Conservation (phyloP, 768 basidiomycete genomes). For the Rhodotorula babjevae region DNA sequence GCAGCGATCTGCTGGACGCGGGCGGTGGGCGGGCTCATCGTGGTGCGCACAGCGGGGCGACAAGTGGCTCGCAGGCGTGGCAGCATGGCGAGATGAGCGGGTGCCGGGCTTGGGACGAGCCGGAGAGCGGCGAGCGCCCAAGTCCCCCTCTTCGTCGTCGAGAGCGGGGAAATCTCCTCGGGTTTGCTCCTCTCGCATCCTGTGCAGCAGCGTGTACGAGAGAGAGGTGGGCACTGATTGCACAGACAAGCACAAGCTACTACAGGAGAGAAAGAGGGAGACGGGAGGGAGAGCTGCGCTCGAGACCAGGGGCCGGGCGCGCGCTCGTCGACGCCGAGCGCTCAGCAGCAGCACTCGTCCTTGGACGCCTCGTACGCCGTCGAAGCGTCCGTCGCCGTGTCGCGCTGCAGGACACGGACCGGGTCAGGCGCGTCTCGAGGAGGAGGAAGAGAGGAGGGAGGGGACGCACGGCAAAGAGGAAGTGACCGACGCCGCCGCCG, state of each 20-base stretch:
- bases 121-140: background rate
- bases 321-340: too few species aligned
- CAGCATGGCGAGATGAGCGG: background rate
- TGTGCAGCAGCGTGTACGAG: too few species aligned
- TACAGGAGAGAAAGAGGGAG: background rate
- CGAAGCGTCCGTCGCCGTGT: constrained; percentile 6
- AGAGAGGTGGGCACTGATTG: too few species aligned
- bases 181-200: too few species aligned
- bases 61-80: background rate
- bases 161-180: too few species aligned
- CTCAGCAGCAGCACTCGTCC: constrained; percentile 23
- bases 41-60: background rate
- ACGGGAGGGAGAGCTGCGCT: too few species aligned
- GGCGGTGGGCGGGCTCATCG: background rate
- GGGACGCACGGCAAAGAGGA: constrained; percentile 17
- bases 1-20: background rate
- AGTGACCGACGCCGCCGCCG: constrained; percentile 12
- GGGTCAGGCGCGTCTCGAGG: background rate
- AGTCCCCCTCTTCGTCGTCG: too few species aligned
- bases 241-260: too few species aligned
- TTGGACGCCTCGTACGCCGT: constrained; percentile 1
- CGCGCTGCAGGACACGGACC: background rate
- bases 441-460: background rate
- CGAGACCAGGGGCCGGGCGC: too few species aligned
- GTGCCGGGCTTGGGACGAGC: too few species aligned